Base-by-base conservation (phyloP, 345 rosid species). In the Erucastrum elatum region DNA sequence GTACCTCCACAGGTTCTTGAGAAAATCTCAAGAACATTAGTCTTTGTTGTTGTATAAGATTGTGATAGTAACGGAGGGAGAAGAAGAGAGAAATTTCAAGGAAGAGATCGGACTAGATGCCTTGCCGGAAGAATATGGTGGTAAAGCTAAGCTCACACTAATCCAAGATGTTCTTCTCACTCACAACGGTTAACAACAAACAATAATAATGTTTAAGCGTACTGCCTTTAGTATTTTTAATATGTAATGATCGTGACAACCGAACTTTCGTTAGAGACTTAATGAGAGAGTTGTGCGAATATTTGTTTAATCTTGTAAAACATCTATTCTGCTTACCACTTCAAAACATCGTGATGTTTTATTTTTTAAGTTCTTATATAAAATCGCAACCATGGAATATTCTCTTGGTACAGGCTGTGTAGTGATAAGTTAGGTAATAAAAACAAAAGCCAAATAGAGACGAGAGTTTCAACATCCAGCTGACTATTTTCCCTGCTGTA, bases 101-200 rank as follows among this genome's bases (percentile, higher is more conserved):
- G 72, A 71, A 68, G 90, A 88, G 70, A 39, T 92, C 7, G 97
- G 95, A 4, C 73, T 82, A 68, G 92, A 90, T 17, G 72, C 71
- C 6, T 61, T 94, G 77, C 98, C 97, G 0, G 88, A 86, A 76
- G 97, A 90, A 35, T 87, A 85, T 26, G 97, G 97, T 4, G 98
- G 97, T 29, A 80, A 70, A 73, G 92, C 94, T 67, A 90, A 83
- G 80, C 86, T 88, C 60, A 84, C 88, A 12, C 70, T 16, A 53
- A 53, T 53, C 60, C 60, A 53, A 53, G 60, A 53, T 53, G 60
- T 7, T 27, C 51, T 70, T 31, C 46, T 88, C 16, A 9, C 60
- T 53, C 60, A 53, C 26, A 53, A 53, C 16, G 6, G 9, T 53
- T 53, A 7, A 53, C 60, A 16, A 53, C 60, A 53, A 53, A 53